A percentile compares a stretch with the other conserved stretches of the same genome.
phyloP scores from a whole-genome alignment of 805 yeast species.

The Kuraishia capsulata region DNA sequence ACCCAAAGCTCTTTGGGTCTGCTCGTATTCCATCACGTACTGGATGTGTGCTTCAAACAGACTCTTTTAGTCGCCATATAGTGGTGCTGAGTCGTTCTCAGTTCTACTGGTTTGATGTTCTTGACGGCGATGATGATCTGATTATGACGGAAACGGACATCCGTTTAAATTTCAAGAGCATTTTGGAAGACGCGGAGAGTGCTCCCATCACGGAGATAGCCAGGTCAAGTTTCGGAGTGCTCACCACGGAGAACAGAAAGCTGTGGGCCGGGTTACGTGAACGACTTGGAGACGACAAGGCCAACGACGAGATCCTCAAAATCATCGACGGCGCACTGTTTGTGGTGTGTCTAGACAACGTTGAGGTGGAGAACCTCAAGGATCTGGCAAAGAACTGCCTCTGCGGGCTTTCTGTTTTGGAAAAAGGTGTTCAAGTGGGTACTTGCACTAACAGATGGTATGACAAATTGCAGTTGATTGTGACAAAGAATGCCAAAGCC shows the following conservation, averaged over 20 bases:
- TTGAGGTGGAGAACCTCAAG: conserved; percentile 49
- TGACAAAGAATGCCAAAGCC: conserved; percentile 83
- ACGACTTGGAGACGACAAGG: conserved; percentile 31
- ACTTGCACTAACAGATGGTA: conserved; percentile 95
- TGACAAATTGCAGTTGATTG: conserved; percentile 81
- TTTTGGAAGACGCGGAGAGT: conserved; percentile 60
- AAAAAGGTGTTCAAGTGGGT: conserved; percentile 85
- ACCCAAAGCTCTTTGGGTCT: conserved; percentile 78
- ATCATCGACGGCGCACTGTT: conserved; percentile 78
- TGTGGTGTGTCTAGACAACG: conserved; percentile 75
- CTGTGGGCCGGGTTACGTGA: conserved; percentile 77
- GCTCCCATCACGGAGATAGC: conserved; percentile 52
- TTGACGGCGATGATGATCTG: conserved; percentile 64
- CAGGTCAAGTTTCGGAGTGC: conserved; percentile 75
- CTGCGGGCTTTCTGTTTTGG: conserved; percentile 74
- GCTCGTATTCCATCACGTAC: conserved; percentile 75
- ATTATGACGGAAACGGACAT: conserved; percentile 69
- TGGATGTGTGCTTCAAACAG: conserved; percentile 84
- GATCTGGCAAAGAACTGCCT: conserved; percentile 77
- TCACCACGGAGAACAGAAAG: conserved; percentile 84
- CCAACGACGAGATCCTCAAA: conserved; percentile 61
- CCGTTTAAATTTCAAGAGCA: conserved; percentile 63
- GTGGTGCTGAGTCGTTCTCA: conserved; percentile 79
- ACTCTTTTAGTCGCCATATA: conserved; percentile 65
- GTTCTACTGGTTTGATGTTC: conserved; percentile 91